Base-by-base conservation (phyloP, 2,329 filamentous ascomycete genomes). In the Colletotrichum trifolii region DNA sequence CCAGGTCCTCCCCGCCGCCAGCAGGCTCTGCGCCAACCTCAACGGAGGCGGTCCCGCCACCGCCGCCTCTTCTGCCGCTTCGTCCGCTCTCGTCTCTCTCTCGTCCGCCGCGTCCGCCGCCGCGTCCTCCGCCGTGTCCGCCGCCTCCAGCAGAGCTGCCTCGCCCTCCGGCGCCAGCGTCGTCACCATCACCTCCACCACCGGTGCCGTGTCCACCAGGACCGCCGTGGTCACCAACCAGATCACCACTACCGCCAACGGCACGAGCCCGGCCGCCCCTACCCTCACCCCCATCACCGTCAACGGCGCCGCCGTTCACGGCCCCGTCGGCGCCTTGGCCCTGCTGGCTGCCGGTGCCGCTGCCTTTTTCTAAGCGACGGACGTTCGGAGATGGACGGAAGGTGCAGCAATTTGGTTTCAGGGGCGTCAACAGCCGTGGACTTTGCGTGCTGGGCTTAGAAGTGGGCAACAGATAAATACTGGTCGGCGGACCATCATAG, bases 1-100 rank as follows among this genome's bases (percentile, higher is more conserved):
- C 47, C 50, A 66, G 57, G 63, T 67, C 42, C 35, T 62, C 36
- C 63, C 63, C 36, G 63, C 65, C 46, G 63, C 57, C 39, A 36
- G 25, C 50, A 40, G 25, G 11, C 43, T 54, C 35, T 67, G 64
- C 40, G 48, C 35, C 3, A 35, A 34, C 39, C 25, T 54, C 6
- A 33, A 17, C 10, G 57, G 62, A 33, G 45, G 54, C n/a, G 57
- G 48, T 17, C 34, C 48, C 6, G 48, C 39, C 42, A 35, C 25
- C 47, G 43, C 13, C 11, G 43, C 25, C 9, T 48, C 50, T 12
- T 49, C 48, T 12, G 39, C 43, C 17, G 33, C 25, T 25, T 25
- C 25, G 25, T 25, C 25, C 25, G 25, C 25, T 25, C 25, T 25
- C 25, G 4, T 25, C 25, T 25, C 25, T 5, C 25, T 25, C 25